These are phyloP conservation scores for Sutorius eximius DNA, from an alignment of 1,284 basidiomycete genomes.

Conservation along the genomic window DNA sequence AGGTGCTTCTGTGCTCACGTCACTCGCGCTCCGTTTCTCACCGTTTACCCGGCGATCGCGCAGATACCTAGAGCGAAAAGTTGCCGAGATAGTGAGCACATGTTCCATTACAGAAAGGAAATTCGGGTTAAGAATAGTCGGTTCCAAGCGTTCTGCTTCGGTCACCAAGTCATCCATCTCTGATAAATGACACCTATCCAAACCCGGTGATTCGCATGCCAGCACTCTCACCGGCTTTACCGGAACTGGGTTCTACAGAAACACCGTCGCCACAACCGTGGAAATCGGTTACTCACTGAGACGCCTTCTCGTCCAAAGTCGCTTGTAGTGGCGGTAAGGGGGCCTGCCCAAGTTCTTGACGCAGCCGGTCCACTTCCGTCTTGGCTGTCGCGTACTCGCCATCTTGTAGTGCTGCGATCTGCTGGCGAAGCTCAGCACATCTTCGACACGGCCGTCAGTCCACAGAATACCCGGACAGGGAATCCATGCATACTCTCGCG, in stretches of 20 bases:
- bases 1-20: conserved; percentile 27
- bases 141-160: background rate
- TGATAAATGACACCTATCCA: conserved; percentile 1
- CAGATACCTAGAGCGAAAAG: conserved; percentile 27
- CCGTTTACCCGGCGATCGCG: conserved; percentile 42
- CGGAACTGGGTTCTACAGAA: conserved; percentile 2
- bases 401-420: conserved; percentile 65
- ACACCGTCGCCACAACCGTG: conserved; percentile 8
- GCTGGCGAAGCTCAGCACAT: conserved; percentile 58
- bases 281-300: conserved; percentile 52
- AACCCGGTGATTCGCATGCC: conserved; percentile 7
- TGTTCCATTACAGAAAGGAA: conserved; percentile 14
- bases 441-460: conserved; percentile 39
- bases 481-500: conserved; percentile 55
- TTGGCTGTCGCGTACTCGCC: conserved; percentile 74
- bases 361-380: conserved; percentile 68
- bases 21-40: conserved; percentile 29
- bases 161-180: background rate
- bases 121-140: conserved; percentile 4
- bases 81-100: conserved; percentile 22
- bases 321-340: conserved; percentile 67
- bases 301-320: conserved; percentile 71
- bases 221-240: background rate
- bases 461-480: conserved; percentile 2
- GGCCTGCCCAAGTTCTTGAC: conserved; percentile 70